A percentile compares a stretch with the other conserved stretches of the same genome.
These are phyloP conservation scores for Erodium maritimum DNA, from an alignment of 345 rosid species.

Conservation along the genomic window DNA sequence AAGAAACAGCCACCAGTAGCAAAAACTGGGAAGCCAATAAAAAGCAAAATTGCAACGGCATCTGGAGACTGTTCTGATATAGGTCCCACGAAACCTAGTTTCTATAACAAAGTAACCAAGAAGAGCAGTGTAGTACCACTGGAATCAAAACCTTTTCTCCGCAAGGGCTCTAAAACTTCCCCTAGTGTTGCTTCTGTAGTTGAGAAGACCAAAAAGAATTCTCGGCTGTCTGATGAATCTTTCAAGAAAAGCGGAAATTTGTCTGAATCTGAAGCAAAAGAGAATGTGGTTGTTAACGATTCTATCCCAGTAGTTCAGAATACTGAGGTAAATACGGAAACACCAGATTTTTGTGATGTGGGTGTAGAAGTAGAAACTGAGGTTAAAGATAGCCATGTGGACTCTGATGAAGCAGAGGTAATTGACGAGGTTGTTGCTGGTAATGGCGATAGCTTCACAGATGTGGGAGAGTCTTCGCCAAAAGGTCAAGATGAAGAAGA, in stretches of 20 bases:
- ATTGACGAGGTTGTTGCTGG: slow-evolving; percentile 15
- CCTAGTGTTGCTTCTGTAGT: slow-evolving; percentile 13
- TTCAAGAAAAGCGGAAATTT: slow-evolving; percentile 15
- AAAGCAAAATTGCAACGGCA: slow-evolving; percentile 20
- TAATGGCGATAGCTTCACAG: slow-evolving; percentile 17
- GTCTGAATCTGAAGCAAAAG: background rate
- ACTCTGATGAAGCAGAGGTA: slow-evolving; percentile 15
- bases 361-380: slow-evolving; percentile 17
- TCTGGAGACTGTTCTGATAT: slow-evolving; percentile 20
- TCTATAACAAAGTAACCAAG: slow-evolving; percentile 39
- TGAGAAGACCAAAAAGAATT: slow-evolving; percentile 18
- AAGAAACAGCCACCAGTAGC: slow-evolving; percentile 20
- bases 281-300: background rate
- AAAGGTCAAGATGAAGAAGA: slow-evolving; percentile 26
- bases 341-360: slow-evolving; percentile 15
- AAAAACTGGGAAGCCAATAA: slow-evolving; percentile 24
- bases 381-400: slow-evolving; percentile 6
- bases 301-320: slow-evolving; percentile 15
- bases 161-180: slow-evolving; percentile 33
- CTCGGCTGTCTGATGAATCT: slow-evolving; percentile 14
- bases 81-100: slow-evolving; percentile 32
- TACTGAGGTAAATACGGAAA: slow-evolving; percentile 12
- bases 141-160: slow-evolving; percentile 38
- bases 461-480: slow-evolving; percentile 6
- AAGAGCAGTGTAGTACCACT: slow-evolving; percentile 50